Conservation (phyloP, 2,329 filamentous ascomycete species). For the Mariannaea sp. region DNA sequence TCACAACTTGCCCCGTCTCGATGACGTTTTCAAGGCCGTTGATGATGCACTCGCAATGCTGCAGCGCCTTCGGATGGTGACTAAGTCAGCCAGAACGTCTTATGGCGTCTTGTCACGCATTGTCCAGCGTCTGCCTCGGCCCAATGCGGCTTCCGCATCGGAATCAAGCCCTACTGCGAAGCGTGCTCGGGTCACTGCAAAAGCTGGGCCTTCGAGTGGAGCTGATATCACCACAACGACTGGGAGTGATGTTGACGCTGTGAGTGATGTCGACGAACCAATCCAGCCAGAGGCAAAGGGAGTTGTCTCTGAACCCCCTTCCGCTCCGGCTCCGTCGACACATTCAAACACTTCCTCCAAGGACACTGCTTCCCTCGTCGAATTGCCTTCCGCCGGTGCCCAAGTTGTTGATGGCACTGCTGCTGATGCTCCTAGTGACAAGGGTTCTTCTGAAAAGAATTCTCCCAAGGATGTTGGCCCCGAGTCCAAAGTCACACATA, state of each 20-base stretch:
- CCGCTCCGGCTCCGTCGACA: constrained; percentile 1
- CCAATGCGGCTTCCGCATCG: constrained; percentile 26
- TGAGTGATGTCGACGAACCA: background rate
- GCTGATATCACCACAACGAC: background rate
- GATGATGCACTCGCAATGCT: constrained; percentile 43
- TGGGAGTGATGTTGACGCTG: background rate
- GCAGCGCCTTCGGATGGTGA: constrained; percentile 37
- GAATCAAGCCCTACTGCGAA: constrained; percentile 13
- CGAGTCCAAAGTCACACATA: background rate
- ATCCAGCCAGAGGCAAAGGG: background rate
- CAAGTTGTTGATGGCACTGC: background rate
- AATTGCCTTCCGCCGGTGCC: background rate
- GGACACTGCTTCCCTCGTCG: too few relatives aligned
- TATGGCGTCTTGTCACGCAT: constrained; percentile 42
- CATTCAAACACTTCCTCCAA: background rate
- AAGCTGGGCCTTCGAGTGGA: background rate
- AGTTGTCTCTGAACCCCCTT: constrained; percentile 15
- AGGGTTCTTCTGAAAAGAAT: too few relatives aligned
- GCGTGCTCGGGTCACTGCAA: constrained; percentile 15
- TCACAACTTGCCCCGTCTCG: constrained; percentile 45
- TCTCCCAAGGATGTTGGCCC: constrained; percentile 7
- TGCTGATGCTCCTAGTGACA: background rate
- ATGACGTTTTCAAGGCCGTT: constrained; percentile 48
- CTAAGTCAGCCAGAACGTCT: constrained; percentile 41
- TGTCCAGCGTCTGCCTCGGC: constrained; percentile 36